A percentile compares a stretch with the other conserved stretches of the same genome.
These are phyloP conservation scores for Fusarium staphyleae DNA, from an alignment of 2,329 filamentous ascomycete species.

Conservation along the genomic window DNA sequence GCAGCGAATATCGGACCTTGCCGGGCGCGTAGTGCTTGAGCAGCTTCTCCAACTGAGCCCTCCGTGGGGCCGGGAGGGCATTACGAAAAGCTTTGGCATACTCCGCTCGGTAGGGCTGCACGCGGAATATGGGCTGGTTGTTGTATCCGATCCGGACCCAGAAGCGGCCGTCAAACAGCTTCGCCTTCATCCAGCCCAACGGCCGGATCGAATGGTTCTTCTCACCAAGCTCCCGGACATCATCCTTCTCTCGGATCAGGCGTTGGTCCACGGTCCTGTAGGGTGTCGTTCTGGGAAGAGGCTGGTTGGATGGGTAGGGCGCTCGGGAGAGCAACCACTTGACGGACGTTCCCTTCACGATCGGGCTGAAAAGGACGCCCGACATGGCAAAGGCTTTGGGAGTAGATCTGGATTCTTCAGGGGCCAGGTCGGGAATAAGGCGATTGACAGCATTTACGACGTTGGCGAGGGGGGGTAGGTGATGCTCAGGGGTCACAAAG, in stretches of 20 bases:
- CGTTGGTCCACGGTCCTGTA: slow-evolving; percentile 32
- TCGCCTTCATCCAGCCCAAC: slow-evolving; percentile 44
- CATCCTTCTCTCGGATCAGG: slow-evolving; percentile 16
- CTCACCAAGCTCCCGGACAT: slow-evolving; percentile 8
- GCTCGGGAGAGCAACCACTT: slow-evolving; percentile 57
- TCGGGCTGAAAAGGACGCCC: slow-evolving; percentile 50
- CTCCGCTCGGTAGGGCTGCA: slow-evolving; percentile 55
- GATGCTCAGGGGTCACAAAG: slow-evolving; percentile 58
- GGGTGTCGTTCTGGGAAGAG: slow-evolving; percentile 41
- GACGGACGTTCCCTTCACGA: slow-evolving; percentile 27
- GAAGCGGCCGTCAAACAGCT: slow-evolving; percentile 66
- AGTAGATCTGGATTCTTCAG: slow-evolving; percentile 9
- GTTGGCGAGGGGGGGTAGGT: slow-evolving; percentile 51
- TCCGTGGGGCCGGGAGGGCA: slow-evolving; percentile 46
- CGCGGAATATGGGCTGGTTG: slow-evolving; percentile 50
- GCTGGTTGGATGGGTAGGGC: slow-evolving; percentile 52
- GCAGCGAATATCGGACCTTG: slow-evolving; percentile 63
- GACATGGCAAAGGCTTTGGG: slow-evolving; percentile 53
- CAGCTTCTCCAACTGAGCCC: slow-evolving; percentile 49
- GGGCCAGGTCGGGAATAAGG: slow-evolving; percentile 56
- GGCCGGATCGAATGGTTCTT: slow-evolving; percentile 36
- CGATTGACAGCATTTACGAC: slow-evolving; percentile 56
- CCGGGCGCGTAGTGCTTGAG: slow-evolving; percentile 60
- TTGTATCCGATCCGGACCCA: slow-evolving; percentile 62
- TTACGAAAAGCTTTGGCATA: slow-evolving; percentile 58